Percentiles rank a stretch among this genome's conserved stretches.
These are phyloP conservation scores for Tetrahymena elliotti DNA, from an alignment of 73 alveolate genomes.

Conservation along the genomic window DNA sequence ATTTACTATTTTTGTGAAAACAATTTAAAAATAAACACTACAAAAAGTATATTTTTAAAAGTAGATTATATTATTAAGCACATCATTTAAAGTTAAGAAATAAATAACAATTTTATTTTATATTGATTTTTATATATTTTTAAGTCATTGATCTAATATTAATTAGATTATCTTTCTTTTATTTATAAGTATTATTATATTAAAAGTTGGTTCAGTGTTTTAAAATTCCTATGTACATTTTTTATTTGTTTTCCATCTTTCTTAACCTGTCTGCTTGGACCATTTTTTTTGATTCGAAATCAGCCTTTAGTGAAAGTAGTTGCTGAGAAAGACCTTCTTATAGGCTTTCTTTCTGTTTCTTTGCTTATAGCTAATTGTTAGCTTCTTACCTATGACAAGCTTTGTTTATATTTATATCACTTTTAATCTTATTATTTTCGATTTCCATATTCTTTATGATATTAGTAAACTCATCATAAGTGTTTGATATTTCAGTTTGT, in stretches of 20 bases:
- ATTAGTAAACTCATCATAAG: neutral
- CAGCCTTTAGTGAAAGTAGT: neutral
- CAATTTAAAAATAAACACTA: no score
- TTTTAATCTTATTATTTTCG: neutral
- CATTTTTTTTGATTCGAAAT: neutral
- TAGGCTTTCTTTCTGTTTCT: neutral
- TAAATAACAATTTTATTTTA: no score
- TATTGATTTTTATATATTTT: no score
- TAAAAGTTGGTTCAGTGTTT: neutral
- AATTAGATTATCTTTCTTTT: neutral
- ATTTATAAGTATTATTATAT: no score
- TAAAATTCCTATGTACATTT: neutral
- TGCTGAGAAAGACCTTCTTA: neutral
- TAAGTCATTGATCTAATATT: no score
- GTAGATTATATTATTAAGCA: no score
- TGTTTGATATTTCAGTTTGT: neutral
- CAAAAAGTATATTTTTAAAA: no score
- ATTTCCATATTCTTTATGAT: neutral
- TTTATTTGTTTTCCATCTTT: neutral
- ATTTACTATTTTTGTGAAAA: no score
- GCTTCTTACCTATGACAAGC: neutral
- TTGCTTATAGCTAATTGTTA: neutral
- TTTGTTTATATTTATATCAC: neutral
- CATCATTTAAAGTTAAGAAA: no score
- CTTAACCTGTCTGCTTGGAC: neutral